A percentile compares a stretch with the other conserved stretches of the same genome.
phyloP scores from a whole-genome alignment of 352 stramenopile species.

The Elongisporangium prolatum region DNA sequence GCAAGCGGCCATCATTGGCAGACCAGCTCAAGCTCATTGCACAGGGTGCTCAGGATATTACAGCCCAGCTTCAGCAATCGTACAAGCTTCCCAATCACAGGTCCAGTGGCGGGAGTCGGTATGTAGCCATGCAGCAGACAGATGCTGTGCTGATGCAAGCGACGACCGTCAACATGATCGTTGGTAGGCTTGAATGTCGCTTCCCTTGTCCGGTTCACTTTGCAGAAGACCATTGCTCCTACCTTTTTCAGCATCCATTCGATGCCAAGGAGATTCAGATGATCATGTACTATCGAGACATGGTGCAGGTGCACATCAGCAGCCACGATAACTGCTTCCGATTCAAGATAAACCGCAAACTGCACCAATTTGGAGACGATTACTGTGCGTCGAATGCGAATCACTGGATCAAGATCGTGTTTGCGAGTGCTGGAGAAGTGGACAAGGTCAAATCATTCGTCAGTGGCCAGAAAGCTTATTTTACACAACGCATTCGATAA shows the following conservation, averaged over 20 bases:
- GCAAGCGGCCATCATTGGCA: slow-evolving; percentile 36
- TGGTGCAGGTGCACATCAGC: slow-evolving; percentile 41
- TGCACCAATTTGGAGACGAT: slow-evolving; percentile 62
- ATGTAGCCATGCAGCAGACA: background rate
- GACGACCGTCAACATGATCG: slow-evolving; percentile 42
- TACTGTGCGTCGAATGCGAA: slow-evolving; percentile 56
- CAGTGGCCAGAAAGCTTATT: background rate
- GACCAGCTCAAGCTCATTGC: slow-evolving; percentile 68
- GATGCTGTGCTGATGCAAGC: slow-evolving; percentile 22
- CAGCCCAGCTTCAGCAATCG: slow-evolving; percentile 29
- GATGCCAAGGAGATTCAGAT: slow-evolving; percentile 60
- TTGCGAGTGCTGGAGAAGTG: slow-evolving; percentile 39
- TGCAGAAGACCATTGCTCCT: slow-evolving; percentile 41
- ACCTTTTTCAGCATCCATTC: slow-evolving; percentile 74
- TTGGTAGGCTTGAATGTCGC: slow-evolving; percentile 54
- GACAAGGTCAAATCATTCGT: slow-evolving; percentile 42
- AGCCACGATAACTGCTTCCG: slow-evolving; percentile 33
- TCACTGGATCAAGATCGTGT: slow-evolving; percentile 48
- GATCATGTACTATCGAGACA: slow-evolving; percentile 76
- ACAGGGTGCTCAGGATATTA: slow-evolving; percentile 41
- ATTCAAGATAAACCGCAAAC: slow-evolving; percentile 33
- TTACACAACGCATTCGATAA: background rate
- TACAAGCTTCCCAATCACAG: slow-evolving; percentile 26
- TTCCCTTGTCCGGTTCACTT: slow-evolving; percentile 62
- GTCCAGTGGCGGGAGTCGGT: background rate